These are phyloP conservation scores for Xerocomellus dryophilus DNA, from an alignment of 768 basidiomycete genomes.

Conservation along the genomic window DNA sequence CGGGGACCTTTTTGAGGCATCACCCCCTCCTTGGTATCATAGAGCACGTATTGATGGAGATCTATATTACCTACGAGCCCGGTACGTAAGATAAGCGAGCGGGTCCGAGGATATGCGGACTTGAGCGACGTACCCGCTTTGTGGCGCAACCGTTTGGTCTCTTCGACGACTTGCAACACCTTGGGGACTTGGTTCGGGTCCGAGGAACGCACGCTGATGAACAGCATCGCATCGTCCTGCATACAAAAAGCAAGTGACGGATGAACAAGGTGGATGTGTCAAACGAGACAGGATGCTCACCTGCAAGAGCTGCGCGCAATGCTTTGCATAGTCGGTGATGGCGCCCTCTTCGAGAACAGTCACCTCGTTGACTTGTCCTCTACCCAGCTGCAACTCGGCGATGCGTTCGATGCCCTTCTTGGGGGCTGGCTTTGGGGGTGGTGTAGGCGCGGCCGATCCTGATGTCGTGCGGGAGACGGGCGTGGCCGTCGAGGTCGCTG, in stretches of 20 bases:
- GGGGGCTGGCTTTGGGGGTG: conserved; percentile 60
- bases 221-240: conserved; percentile 79
- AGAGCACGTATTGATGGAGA: conserved; percentile 72
- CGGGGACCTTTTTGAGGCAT: conserved; percentile 51
- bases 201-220: conserved; percentile 68
- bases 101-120: background rate
- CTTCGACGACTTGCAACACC: conserved; percentile 76
- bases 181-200: conserved; percentile 66
- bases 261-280: background rate
- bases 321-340: conserved; percentile 64
- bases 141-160: conserved; percentile 71
- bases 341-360: conserved; percentile 63
- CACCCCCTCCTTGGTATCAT: conserved; percentile 46
- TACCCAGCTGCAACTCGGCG: conserved; percentile 63
- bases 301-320: conserved; percentile 61
- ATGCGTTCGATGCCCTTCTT: conserved; percentile 68
- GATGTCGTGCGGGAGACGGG: background rate
- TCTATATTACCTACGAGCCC: conserved; percentile 52
- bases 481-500: background rate
- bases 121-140: conserved; percentile 54
- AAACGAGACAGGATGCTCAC: conserved; percentile 35
- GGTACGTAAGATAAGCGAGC: conserved; percentile 28
- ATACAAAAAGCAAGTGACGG: background rate
- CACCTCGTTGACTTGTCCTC: conserved; percentile 75
- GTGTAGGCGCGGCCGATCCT: conserved; percentile 33